A percentile compares a stretch with the other conserved stretches of the same genome.
phyloP scores from a whole-genome alignment of 78 protist species.

The Dictyostelium capitatum region DNA sequence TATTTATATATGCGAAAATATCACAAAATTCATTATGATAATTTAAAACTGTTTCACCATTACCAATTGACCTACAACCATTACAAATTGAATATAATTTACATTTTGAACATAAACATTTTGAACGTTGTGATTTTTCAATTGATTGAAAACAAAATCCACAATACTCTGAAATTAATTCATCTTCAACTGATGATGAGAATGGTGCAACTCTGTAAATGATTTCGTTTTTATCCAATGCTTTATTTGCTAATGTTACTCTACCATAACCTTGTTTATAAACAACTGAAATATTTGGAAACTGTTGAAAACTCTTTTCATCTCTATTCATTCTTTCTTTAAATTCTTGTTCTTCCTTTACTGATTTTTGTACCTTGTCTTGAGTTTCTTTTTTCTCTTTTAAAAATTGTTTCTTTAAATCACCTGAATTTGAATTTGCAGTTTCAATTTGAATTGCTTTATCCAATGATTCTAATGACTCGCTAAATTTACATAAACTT shows the following conservation, averaged over 20 bases:
- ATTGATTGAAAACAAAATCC: constrained; percentile 22
- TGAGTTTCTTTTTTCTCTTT: background rate
- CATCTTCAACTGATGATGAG: background rate
- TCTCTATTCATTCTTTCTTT: constrained; percentile 2
- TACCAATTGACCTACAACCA: background rate
- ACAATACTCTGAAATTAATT: background rate
- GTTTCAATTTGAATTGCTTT: background rate
- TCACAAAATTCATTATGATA: constrained; percentile 21
- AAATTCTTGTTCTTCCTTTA: background rate
- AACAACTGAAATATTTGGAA: constrained; percentile 2
- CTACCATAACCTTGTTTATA: constrained; percentile 17
- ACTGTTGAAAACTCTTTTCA: background rate
- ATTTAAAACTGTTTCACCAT: background rate
- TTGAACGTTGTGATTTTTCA: background rate
- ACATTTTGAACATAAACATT: constrained; percentile 6
- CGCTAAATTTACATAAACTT: background rate
- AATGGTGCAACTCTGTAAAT: constrained; percentile 25
- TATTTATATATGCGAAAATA: background rate
- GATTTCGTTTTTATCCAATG: background rate
- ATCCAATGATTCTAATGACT: background rate
- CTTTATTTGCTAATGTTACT: background rate
- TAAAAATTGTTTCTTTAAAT: background rate
- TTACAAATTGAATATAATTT: constrained; percentile 8
- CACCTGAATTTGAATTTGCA: background rate
- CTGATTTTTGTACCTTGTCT: background rate